phyloP scores from a whole-genome alignment of 805 yeast genomes.

The Priceomyces haplophilus region DNA sequence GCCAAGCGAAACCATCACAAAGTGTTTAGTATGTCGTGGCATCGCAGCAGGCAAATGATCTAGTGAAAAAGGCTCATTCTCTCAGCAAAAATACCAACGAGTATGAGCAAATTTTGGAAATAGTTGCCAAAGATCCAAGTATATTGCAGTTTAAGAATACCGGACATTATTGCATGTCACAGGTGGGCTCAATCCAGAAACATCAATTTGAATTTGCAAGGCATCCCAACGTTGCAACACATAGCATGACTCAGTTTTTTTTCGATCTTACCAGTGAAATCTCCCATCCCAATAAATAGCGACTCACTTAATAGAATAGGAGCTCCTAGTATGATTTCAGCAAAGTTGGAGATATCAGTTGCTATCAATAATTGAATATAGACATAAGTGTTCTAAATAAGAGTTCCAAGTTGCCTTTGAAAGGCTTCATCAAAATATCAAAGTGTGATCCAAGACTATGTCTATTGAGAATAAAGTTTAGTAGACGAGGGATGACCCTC shows the following conservation, averaged over 20 bases:
- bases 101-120: slow-evolving; percentile 30
- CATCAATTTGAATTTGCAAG: slow-evolving; percentile 1
- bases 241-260: slow-evolving; percentile 53
- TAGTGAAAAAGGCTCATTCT: background rate
- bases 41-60: slow-evolving; percentile 27
- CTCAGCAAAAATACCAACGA: slow-evolving; percentile 5
- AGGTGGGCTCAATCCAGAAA: slow-evolving; percentile 10
- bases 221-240: slow-evolving; percentile 24
- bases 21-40: slow-evolving; percentile 31
- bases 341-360: background rate
- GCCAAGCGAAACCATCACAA: slow-evolving; percentile 41
- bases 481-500: slow-evolving; percentile 60
- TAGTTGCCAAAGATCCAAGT: slow-evolving; percentile 51
- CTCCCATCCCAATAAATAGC: slow-evolving; percentile 38
- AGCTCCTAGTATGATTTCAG: slow-evolving; percentile 19
- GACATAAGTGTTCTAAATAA: slow-evolving; percentile 25
- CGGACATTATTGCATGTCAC: slow-evolving; percentile 14
- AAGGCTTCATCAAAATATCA: slow-evolving; percentile 46
- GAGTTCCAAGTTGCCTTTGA: slow-evolving; percentile 40
- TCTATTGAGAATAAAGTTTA: slow-evolving; percentile 45
- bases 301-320: slow-evolving; percentile 45
- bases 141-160: slow-evolving; percentile 42
- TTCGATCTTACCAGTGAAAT: slow-evolving; percentile 42
- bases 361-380: slow-evolving; percentile 1
- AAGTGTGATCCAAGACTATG: slow-evolving; percentile 28